Evolutionary conservation across 768 basidiomycete species (phyloP).

Genomic region (Amanita jacksonii): DNA sequence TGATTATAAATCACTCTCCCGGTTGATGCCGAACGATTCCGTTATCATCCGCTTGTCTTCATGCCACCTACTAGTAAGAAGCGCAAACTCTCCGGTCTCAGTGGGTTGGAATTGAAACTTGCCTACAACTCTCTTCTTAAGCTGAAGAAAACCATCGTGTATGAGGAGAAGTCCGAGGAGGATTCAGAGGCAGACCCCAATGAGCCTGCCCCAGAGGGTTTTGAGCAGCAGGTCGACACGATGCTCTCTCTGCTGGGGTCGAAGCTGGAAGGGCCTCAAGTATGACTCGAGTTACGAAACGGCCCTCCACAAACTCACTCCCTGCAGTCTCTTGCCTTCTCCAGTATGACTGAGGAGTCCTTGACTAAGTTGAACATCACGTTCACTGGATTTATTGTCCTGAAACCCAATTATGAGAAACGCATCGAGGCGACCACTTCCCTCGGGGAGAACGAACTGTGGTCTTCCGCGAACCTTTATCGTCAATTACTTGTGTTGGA

Average conservation of each 20-base stretch:
- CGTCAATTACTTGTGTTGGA: slow-evolving; percentile 11
- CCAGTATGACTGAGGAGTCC: slow-evolving; percentile 7
- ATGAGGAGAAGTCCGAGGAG: slow-evolving; percentile 1
- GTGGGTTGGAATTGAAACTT: too few relatives aligned
- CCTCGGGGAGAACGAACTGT: slow-evolving; percentile 8
- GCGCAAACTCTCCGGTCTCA: too few relatives aligned
- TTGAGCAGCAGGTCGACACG: neutral
- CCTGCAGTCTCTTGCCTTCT: slow-evolving; percentile 9
- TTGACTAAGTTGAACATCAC: slow-evolving; percentile 11
- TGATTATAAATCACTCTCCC: too few relatives aligned
- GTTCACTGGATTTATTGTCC: slow-evolving; percentile 6
- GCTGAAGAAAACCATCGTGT: neutral
- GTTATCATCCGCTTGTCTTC: too few relatives aligned
- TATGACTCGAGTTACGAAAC: neutral
- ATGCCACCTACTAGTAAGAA: too few relatives aligned
- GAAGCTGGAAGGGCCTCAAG: slow-evolving; percentile 4
- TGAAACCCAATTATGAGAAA: slow-evolving; percentile 10
- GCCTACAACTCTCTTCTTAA: slow-evolving; percentile 4
- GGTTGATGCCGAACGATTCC: too few relatives aligned
- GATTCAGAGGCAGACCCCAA: neutral
- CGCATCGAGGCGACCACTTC: slow-evolving; percentile 10
- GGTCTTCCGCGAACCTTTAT: slow-evolving; percentile 13
- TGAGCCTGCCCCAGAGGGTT: neutral
- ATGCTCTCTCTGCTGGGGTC: slow-evolving; percentile 2
- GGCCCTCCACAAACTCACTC: slow-evolving; percentile 1